A percentile compares a stretch with the other conserved stretches of the same genome.
Evolutionary conservation across 192 early-diverging fungal species (phyloP).

Genomic region (Mortierella claussenii): DNA sequence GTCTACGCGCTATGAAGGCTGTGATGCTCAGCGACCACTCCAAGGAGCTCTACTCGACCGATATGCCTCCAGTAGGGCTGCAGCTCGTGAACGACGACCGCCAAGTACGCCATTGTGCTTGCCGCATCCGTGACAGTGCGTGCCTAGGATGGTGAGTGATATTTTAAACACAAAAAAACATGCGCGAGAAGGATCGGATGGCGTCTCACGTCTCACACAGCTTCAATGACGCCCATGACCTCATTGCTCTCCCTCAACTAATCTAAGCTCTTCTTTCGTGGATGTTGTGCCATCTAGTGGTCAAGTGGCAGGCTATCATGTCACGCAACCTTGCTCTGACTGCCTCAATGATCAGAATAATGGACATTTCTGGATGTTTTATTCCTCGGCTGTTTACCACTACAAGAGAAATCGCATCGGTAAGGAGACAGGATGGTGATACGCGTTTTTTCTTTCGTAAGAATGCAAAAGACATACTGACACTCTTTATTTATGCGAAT

Average conservation of each 20-base stretch:
- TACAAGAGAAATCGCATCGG: constrained; percentile 39
- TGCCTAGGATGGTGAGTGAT: constrained; percentile 49
- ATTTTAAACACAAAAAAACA: too few relatives aligned
- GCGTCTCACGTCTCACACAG: too few relatives aligned
- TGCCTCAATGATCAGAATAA: constrained; percentile 51
- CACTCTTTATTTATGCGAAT: too few relatives aligned
- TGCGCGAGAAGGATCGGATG: too few relatives aligned
- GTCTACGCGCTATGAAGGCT: constrained; percentile 45
- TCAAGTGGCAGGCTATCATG: constrained; percentile 51
- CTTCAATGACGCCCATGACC: too few relatives aligned
- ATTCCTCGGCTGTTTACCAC: constrained; percentile 46
- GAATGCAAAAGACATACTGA: too few relatives aligned
- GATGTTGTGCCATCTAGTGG: constrained; percentile 13
- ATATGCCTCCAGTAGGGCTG: constrained; percentile 44
- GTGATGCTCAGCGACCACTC: constrained; percentile 52
- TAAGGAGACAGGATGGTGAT: constrained; percentile 16
- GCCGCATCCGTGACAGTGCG: constrained; percentile 47
- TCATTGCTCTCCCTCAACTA: too few relatives aligned
- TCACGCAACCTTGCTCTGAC: constrained; percentile 46
- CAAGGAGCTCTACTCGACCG: constrained; percentile 49
- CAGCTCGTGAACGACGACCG: constrained; percentile 49
- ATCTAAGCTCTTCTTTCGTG: too few relatives aligned
- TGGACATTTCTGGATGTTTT: constrained; percentile 55
- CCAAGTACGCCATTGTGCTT: constrained; percentile 47
- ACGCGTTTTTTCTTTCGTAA: too few relatives aligned